Evolutionary conservation across 129 eudicot species (phyloP).

Genomic region (Silybum marianum): DNA sequence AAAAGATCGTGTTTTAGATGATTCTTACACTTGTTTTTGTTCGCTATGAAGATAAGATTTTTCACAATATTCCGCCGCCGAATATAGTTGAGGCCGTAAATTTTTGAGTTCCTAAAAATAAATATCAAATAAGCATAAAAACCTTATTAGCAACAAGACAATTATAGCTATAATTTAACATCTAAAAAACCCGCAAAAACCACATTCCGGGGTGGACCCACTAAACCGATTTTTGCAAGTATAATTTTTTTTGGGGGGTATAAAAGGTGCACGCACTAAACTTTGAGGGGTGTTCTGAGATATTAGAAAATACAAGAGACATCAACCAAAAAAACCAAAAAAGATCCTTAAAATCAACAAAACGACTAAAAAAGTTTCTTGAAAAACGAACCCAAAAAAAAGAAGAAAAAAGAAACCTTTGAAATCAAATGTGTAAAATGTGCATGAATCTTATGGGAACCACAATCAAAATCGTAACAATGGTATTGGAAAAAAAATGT

Average conservation of each 20-base stretch:
- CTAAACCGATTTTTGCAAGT: no score
- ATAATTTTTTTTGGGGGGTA: no score
- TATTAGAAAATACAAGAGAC: no score
- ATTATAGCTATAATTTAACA: conserved; percentile 12
- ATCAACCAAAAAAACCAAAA: no score
- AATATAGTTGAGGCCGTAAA: conserved; percentile 91
- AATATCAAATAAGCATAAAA: conserved; percentile 21
- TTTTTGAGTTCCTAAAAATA: conserved; percentile 82
- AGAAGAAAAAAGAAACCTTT: no score
- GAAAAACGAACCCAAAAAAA: no score
- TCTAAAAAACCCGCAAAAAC: background rate
- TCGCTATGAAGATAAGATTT: conserved; percentile 96
- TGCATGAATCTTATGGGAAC: background rate
- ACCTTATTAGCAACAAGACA: background rate
- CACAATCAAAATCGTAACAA: background rate
- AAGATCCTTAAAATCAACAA: no score
- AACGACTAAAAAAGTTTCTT: no score
- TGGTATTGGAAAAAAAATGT: background rate
- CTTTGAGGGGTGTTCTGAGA: no score
- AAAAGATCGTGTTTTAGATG: background rate
- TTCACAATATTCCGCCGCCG: conserved; percentile 97
- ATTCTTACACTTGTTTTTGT: conserved; percentile 86
- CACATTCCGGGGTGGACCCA: background rate
- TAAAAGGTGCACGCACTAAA: no score
- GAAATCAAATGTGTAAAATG: background rate